Evolutionary conservation across 164 flowering plant genomes (phyloP), one percentile per base, ranked within the genome.

Genomic region (Stephania yunnanensis): DNA sequence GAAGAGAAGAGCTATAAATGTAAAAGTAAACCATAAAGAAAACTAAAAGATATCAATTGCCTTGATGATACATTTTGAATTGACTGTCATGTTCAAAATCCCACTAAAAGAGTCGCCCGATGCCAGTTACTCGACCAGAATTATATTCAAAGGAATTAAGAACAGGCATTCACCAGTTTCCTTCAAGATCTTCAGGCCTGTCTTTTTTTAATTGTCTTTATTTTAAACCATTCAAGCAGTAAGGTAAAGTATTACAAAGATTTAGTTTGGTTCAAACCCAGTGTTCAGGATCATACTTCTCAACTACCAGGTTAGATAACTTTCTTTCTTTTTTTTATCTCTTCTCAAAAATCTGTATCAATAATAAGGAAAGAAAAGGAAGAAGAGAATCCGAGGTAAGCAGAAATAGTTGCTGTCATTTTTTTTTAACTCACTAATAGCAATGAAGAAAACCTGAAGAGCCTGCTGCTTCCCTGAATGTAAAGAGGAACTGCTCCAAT

Each of bases 401-500:
- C 13, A 69, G n/a, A 15, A 36, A 10, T 31, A 30, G 45, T 13
- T 44, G 50, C 1, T 46, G 6, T 48, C 63, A 55, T 64, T 1
- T 67, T 42, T 42, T 25, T 42, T 3, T 46, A 69, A 69, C 13
- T n/a, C 70, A 10, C 22, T 44, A 61, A 17, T 19, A 66, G 42
- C 7, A 31, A 65, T 75, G 69, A 78, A 79, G 25, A 72, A 74
- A 44, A 90, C 93, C 91, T 83, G 81, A 82, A 73, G 85, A 76
- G 82, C 86, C 84, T 77, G 85, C 94, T 76, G 87, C 89, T 78
- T 89, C 92, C 82, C 87, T 86, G 81, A 93, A 95, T 64, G 88
- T 77, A 46, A 82, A 81, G 77, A 88, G 85, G 70, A 95, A 95
- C 81, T 90, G 90, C 68, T 95, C 93, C 76, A 82, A 73, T 68